Evolutionary conservation across 768 basidiomycete species (phyloP), one percentile per base, ranked within the genome.

Genomic region (Mycena floridula): DNA sequence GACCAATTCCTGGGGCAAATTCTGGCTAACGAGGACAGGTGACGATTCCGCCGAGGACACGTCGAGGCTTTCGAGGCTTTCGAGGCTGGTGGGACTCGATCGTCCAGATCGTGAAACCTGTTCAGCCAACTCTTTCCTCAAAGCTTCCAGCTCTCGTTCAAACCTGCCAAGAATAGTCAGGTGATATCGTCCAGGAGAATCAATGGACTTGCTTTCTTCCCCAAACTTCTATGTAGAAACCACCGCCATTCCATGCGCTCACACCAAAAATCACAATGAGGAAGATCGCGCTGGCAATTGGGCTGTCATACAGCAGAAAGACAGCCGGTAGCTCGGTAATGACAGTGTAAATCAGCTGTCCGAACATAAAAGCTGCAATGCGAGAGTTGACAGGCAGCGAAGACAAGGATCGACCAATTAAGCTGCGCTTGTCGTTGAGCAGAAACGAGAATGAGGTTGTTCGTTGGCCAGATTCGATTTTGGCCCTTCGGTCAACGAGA

Each of bases 171-270:
- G 28, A 37, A 13, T 13, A 46, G 37, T 46, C 50, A 44, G 25
- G 37, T 16, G 5, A 30, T 27, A 49, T 35, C 44, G 42, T 48
- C 18, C 43, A 35, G 12, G 39, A 46, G 25, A 39, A 22, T 15
- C 37, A 45, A 22, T 16, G 44, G 8, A 77, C 89, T 53, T 50
- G 94, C 93, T 96, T 95, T 66, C 93, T 81, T 23, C 93, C 93
- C 58, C 95, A 96, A 16, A 96, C 93, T 61, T 96, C 93, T 43
- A 96, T 93, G 61, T 96, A 96, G 70, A 84, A 96, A 2, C 89
- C 89, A 20, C 88, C 92, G 8, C 94, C 94, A 58, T 97, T 98
- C 93, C 93, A 98, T 0, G 87, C 91, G 47, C 87, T 87, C 37
- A 92, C 89, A 13, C 77, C 69, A 56, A 97, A 89, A 36, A 97